These are phyloP conservation scores for Dipteronia sinensis DNA, from an alignment of 345 rosid species.

Conservation along the genomic window DNA sequence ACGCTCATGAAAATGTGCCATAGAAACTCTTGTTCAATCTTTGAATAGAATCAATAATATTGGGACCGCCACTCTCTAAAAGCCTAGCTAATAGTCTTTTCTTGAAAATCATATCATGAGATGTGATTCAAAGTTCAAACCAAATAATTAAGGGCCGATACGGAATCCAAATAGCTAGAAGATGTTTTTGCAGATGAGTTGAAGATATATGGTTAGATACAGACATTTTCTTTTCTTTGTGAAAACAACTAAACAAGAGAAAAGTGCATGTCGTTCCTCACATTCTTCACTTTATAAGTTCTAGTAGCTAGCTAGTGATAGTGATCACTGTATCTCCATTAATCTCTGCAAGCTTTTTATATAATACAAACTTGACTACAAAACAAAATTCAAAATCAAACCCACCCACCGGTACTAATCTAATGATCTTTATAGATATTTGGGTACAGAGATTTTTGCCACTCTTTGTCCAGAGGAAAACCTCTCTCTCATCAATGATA, in stretches of 20 bases:
- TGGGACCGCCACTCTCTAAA: background rate
- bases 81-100: too few relatives aligned
- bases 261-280: background rate
- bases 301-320: background rate
- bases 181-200: background rate
- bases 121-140: too few relatives aligned
- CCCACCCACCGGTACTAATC: background rate
- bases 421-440: conserved; percentile 1
- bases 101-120: too few relatives aligned
- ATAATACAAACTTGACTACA: too few relatives aligned
- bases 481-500: conserved; percentile 1
- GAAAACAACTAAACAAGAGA: background rate
- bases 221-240: conserved; percentile 5
- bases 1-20: background rate
- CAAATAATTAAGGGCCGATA: too few relatives aligned
- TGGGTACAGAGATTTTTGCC: conserved; percentile 10
- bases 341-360: background rate
- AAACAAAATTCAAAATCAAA: too few relatives aligned
- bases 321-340: background rate
- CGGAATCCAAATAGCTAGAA: too few relatives aligned
- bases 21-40: background rate
- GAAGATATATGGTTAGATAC: background rate
- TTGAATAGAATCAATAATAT: background rate
- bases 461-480: background rate
- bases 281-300: conserved; percentile 1